Conservation (phyloP, 2,329 filamentous ascomycete genomes). For the Calonectria henricotiae region DNA sequence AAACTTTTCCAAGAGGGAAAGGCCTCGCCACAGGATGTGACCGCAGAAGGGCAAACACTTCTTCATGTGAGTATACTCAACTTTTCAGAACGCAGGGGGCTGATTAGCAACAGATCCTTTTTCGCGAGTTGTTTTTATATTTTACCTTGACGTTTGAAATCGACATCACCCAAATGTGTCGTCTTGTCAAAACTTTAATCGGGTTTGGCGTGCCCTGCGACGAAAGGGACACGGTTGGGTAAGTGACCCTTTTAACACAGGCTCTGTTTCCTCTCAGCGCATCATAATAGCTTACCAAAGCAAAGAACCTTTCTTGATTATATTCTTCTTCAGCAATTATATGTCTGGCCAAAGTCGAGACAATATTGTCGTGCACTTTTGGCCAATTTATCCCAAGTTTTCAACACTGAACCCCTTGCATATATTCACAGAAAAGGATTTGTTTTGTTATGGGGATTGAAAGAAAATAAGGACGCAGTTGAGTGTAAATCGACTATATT, state of each 20-base stretch:
- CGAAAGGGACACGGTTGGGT: background rate
- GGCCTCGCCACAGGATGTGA: slow-evolving; percentile 15
- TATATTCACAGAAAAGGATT: too few species aligned
- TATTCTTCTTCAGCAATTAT: too few species aligned
- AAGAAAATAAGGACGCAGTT: background rate
- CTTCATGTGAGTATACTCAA: slow-evolving; percentile 3
- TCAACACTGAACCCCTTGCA: background rate
- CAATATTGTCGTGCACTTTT: background rate
- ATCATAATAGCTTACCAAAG: too few species aligned
- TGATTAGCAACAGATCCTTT: background rate
- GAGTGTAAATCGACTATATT: background rate
- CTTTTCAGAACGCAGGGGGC: too few species aligned
- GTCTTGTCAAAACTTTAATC: background rate
- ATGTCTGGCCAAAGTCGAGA: fast-evolving
- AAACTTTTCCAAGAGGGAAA: slow-evolving; percentile 16
- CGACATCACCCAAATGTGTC: background rate
- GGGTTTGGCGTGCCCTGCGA: background rate
- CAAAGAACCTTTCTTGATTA: background rate
- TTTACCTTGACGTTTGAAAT: too few species aligned
- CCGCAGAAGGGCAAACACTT: background rate
- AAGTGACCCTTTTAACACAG: background rate
- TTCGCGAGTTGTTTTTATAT: too few species aligned
- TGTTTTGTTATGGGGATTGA: too few species aligned
- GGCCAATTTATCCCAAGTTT: background rate
- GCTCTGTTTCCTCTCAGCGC: too few species aligned